phyloP scores from a whole-genome alignment of 331 rosid species.

The Quercus lobata region DNA sequence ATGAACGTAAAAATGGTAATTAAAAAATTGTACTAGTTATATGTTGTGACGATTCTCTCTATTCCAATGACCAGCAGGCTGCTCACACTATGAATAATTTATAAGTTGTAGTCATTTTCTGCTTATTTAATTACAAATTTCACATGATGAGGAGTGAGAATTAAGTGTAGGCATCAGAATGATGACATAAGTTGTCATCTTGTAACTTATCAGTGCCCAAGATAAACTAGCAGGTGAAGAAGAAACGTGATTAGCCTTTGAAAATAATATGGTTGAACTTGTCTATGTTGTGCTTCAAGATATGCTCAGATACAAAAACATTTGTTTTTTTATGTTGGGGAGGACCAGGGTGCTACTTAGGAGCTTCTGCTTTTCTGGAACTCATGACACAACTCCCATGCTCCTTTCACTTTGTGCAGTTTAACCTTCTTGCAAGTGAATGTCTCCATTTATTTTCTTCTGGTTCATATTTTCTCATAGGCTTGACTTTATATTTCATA shows the following conservation, averaged over 20 bases:
- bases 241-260: no score
- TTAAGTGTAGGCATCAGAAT: no score
- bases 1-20: conserved; percentile 86
- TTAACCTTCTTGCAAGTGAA: neutral
- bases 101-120: neutral
- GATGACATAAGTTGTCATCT: no score
- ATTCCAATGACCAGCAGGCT: neutral
- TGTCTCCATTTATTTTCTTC: neutral
- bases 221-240: no score
- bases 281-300: no score
- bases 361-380: neutral
- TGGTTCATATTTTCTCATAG: neutral
- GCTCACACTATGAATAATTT: neutral
- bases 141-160: no score
- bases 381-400: neutral
- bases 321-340: no score
- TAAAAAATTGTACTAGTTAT: conserved; percentile 20
- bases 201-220: no score
- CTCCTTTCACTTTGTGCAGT: neutral
- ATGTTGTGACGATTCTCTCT: neutral
- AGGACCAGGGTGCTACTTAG: no score
- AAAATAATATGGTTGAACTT: no score
- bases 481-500: neutral
- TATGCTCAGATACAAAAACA: no score
- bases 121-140: neutral